These are phyloP conservation scores for Heliamphora exappendiculata DNA, from an alignment of 148 eudicot genomes.

Conservation along the genomic window DNA sequence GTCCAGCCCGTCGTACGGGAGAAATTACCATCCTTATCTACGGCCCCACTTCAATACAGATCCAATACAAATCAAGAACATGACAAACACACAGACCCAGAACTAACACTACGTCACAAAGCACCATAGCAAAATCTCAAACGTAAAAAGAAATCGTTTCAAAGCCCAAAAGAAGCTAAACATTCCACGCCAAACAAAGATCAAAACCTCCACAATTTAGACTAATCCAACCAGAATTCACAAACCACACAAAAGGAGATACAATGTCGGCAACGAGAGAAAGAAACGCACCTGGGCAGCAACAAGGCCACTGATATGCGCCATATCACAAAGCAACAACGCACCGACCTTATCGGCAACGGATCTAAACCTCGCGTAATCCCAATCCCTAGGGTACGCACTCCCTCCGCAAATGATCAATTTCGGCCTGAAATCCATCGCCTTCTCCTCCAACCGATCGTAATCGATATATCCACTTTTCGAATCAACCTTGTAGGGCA, in stretches of 20 bases:
- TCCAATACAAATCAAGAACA: neutral
- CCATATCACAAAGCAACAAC: slow-evolving; percentile 92
- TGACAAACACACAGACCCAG: neutral
- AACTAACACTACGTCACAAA: neutral
- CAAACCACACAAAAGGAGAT: neutral
- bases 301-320: slow-evolving; percentile 98
- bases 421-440: slow-evolving; percentile 89
- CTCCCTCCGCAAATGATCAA: slow-evolving; percentile 93
- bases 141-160: neutral
- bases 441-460: slow-evolving; percentile 84
- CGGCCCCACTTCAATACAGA: neutral
- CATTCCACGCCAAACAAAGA: neutral
- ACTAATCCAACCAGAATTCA: neutral
- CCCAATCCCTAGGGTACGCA: slow-evolving; percentile 97
- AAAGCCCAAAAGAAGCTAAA: neutral
- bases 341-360: slow-evolving; percentile 89
- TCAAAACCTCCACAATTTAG: neutral
- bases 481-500: slow-evolving; percentile 82
- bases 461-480: slow-evolving; percentile 84
- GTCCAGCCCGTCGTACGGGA: too few species aligned
- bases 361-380: slow-evolving; percentile 54
- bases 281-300: slow-evolving; percentile 81
- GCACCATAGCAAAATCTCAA: neutral
- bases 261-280: neutral
- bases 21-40: too few species aligned